These are phyloP conservation scores for Thermothielavioides terrestris DNA, from an alignment of 495 filamentous ascomycete species.

Conservation along the genomic window DNA sequence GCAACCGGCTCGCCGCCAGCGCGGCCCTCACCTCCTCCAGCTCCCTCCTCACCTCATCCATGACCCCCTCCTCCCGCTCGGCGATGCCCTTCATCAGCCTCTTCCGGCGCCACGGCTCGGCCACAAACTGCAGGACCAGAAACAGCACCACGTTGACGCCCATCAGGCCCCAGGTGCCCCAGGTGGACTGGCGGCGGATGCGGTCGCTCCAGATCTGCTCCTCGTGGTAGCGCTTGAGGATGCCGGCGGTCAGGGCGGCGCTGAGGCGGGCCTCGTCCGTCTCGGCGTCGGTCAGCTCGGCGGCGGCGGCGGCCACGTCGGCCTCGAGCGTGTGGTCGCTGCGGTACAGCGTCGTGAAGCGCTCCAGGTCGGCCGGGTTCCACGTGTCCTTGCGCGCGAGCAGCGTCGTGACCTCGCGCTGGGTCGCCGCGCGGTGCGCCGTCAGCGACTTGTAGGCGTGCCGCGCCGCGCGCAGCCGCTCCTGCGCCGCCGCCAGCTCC, in stretches of 20 bases:
- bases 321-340: conserved; percentile 91
- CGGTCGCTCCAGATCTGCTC: conserved; percentile 99
- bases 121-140: conserved; percentile 78
- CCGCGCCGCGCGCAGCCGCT: conserved; percentile 60
- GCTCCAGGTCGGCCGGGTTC: conserved; percentile 78
- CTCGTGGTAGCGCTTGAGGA: conserved; percentile 89
- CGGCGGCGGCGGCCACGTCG: conserved; percentile 64
- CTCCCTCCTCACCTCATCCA: conserved; percentile 60
- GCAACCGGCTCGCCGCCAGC: conserved; percentile 20
- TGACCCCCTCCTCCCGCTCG: conserved; percentile 47
- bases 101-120: conserved; percentile 85
- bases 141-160: conserved; percentile 89
- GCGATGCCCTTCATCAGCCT: conserved; percentile 73
- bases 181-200: conserved; percentile 90
- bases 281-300: conserved; percentile 64
- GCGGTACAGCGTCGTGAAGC: conserved; percentile 87
- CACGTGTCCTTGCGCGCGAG: conserved; percentile 91
- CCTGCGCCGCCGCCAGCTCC: conserved; percentile 53
- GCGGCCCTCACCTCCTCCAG: conserved; percentile 19
- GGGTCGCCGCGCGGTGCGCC: conserved; percentile 67
- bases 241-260: conserved; percentile 62
- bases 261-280: conserved; percentile 66
- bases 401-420: conserved; percentile 91
- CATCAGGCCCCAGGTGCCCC: conserved; percentile 98
- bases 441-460: conserved; percentile 69